Evolutionary conservation across 345 rosid genomes (phyloP).

Genomic region (Brassica carinata): DNA sequence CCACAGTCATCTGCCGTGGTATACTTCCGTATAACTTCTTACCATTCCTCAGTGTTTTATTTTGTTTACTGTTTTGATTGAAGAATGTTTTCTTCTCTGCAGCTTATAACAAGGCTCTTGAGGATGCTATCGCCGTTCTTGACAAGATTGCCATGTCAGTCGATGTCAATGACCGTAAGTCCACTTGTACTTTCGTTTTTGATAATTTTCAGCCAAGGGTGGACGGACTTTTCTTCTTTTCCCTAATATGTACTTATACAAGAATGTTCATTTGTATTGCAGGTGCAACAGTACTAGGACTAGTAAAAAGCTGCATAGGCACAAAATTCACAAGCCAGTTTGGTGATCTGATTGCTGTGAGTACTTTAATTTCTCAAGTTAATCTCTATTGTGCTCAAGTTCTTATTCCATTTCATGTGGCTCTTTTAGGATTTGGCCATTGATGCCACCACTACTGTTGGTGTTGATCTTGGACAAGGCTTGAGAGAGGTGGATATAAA

Average conservation of each 20-base stretch:
- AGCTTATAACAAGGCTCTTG: conserved; percentile 94
- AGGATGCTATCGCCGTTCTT: conserved; percentile 88
- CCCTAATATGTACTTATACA: background rate
- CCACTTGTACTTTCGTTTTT: background rate
- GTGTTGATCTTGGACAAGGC: conserved; percentile 97
- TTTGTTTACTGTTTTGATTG: background rate
- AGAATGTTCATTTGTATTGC: conserved; percentile 3
- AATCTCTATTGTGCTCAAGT: background rate
- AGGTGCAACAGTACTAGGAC: conserved; percentile 60
- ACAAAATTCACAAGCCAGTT: conserved; percentile 97
- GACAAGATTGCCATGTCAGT: conserved; percentile 90
- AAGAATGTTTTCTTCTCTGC: conserved; percentile 29
- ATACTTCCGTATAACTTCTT: conserved; percentile 8
- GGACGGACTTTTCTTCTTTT: background rate
- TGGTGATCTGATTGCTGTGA: conserved; percentile 93
- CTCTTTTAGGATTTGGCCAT: conserved; percentile 81
- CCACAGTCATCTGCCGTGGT: conserved; percentile 95
- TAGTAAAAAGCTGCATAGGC: conserved; percentile 91
- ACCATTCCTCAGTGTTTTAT: background rate
- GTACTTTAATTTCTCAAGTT: conserved; percentile 32
- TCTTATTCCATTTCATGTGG: background rate
- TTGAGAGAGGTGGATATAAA: conserved; percentile 94
- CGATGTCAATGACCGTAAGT: conserved; percentile 84
- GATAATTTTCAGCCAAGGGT: background rate
- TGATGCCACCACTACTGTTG: conserved; percentile 79